phyloP scores from a whole-genome alignment of 1,284 basidiomycete species.

The Violaceomyces palustris region DNA sequence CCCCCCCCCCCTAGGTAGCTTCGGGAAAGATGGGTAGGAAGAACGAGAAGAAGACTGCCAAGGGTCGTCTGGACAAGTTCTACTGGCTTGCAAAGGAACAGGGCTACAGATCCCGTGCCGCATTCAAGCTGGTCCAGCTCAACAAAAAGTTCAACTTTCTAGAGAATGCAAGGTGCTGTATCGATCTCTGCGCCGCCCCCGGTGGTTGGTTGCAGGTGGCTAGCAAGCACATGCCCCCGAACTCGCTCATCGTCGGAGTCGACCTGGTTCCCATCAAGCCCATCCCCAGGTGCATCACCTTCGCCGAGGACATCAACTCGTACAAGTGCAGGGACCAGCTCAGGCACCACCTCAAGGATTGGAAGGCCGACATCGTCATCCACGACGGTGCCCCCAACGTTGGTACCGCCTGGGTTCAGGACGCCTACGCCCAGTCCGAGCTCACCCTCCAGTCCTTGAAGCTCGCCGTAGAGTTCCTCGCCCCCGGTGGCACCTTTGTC shows the following conservation, averaged over 20 bases:
- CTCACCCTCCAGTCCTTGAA: conserved; percentile 93
- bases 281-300: conserved; percentile 86
- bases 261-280: conserved; percentile 95
- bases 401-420: conserved; percentile 98
- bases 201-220: conserved; percentile 99
- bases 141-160: conserved; percentile 97
- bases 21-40: conserved; percentile 41
- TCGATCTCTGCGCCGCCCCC: conserved; percentile 97
- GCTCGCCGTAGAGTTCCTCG: conserved; percentile 91
- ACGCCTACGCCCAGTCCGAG: conserved; percentile 95
- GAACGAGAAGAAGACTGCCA: conserved; percentile 51
- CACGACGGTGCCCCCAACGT: conserved; percentile 99
- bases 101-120: conserved; percentile 97
- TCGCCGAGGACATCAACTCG: conserved; percentile 93
- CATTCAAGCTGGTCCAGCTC: conserved; percentile 98
- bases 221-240: conserved; percentile 94
- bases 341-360: conserved; percentile 86
- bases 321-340: conserved; percentile 82
- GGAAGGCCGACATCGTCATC: conserved; percentile 99
- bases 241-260: conserved; percentile 91
- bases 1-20: no score
- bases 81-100: conserved; percentile 69
- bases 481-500: conserved; percentile 82
- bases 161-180: conserved; percentile 83
- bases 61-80: conserved; percentile 52